Evolutionary conservation across 2,329 filamentous ascomycete species (phyloP).

Genomic region (Cladobotryum mycophilum): DNA sequence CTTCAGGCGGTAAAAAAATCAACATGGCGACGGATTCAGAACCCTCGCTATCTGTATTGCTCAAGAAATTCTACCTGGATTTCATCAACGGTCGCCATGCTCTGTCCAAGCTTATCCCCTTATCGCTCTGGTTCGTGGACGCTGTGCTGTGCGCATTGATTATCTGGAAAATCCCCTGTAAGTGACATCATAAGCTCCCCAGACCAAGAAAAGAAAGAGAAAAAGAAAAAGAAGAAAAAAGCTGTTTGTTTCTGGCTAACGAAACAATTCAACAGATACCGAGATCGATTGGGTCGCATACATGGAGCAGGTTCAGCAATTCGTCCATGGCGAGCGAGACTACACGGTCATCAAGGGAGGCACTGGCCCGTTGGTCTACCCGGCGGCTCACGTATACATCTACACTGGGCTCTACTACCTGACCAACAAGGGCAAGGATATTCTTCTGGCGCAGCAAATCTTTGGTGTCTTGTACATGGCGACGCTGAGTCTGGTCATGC

Average conservation of each 20-base stretch:
- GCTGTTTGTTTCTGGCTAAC: background rate
- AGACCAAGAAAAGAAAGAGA: too few species aligned
- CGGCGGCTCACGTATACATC: slow-evolving; percentile 86
- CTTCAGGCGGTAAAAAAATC: too few species aligned
- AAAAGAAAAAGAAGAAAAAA: too few species aligned
- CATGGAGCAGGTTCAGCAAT: slow-evolving; percentile 85
- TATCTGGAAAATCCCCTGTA: slow-evolving; percentile 79
- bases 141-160: slow-evolving; percentile 65
- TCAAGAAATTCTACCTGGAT: slow-evolving; percentile 29
- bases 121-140: slow-evolving; percentile 63
- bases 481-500: slow-evolving; percentile 70
- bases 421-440: slow-evolving; percentile 69
- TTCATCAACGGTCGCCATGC: slow-evolving; percentile 43
- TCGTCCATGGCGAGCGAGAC: slow-evolving; percentile 76
- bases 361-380: slow-evolving; percentile 92
- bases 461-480: slow-evolving; percentile 76
- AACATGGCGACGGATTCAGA: slow-evolving; percentile 25
- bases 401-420: slow-evolving; percentile 74
- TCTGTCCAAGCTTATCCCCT: slow-evolving; percentile 46
- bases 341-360: slow-evolving; percentile 80
- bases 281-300: slow-evolving; percentile 98
- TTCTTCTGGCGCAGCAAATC: slow-evolving; percentile 73
- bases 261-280: slow-evolving; percentile 55
- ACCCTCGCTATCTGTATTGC: slow-evolving; percentile 13
- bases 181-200: slow-evolving; percentile 25